Conservation (phyloP, 2,329 filamentous ascomycete genomes). For the Drechmeria coniospora region DNA sequence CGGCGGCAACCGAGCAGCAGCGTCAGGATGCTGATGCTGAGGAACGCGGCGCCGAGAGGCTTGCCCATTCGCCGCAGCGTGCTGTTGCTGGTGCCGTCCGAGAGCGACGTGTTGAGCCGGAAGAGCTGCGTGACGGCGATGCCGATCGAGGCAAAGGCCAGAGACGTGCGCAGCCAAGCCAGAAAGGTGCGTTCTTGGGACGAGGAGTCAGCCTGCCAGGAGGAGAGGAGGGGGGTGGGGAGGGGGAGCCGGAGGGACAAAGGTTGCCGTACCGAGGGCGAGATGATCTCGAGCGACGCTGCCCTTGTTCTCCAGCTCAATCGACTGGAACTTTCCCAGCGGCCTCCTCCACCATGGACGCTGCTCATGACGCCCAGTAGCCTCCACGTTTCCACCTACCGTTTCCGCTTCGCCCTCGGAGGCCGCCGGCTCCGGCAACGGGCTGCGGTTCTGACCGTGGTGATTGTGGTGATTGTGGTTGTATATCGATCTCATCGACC, state of each 20-base stretch:
- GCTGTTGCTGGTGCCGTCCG: conserved; percentile 19
- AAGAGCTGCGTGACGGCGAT: conserved; percentile 77
- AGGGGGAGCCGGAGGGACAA: neutral
- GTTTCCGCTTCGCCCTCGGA: conserved; percentile 1
- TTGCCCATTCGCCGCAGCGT: conserved; percentile 51
- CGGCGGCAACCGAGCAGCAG: conserved; percentile 63
- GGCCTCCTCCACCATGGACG: conserved; percentile 43
- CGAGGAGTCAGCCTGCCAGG: neutral
- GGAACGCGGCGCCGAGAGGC: conserved; percentile 61
- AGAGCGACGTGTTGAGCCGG: conserved; percentile 57
- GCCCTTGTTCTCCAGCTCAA: conserved; percentile 76
- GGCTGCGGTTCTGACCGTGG: too few relatives aligned
- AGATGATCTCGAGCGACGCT: conserved; percentile 72
- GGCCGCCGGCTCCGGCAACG: conserved; percentile 1
- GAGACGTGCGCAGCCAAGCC: conserved; percentile 69
- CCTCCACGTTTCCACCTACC: too few relatives aligned
- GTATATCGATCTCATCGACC: conserved; percentile 6
- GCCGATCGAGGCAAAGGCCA: conserved; percentile 69
- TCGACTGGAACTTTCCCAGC: conserved; percentile 34
- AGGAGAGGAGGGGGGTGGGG: neutral
- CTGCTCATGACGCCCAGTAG: too few relatives aligned
- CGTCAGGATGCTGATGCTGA: conserved; percentile 60
- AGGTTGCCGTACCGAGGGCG: conserved; percentile 46
- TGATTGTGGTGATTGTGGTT: too few relatives aligned
- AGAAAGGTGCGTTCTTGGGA: conserved; percentile 63